Evolutionary conservation across 1,284 basidiomycete species (phyloP).

Genomic region (Leccinum fuscescens): DNA sequence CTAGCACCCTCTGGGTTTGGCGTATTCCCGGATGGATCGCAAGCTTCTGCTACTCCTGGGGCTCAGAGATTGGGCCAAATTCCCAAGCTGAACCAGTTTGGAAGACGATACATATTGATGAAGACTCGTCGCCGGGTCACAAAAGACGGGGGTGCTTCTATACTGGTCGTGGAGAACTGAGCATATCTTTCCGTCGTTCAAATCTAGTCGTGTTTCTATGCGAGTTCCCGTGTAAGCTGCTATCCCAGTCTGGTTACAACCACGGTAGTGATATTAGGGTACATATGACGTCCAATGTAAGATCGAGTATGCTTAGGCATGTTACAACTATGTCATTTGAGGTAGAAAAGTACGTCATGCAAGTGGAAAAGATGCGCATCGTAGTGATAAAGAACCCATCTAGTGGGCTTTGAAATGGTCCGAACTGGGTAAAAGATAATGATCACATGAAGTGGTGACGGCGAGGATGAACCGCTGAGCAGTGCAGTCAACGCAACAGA

Average conservation of each 20-base stretch:
- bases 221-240: not conserved
- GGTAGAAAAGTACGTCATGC: slow-evolving; percentile 15
- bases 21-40: slow-evolving; percentile 34
- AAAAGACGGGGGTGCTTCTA: slow-evolving; percentile 59
- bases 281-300: slow-evolving; percentile 9
- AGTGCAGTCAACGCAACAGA: not conserved
- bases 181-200: not conserved
- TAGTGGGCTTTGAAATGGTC: slow-evolving; percentile 1
- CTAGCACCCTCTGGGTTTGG: slow-evolving; percentile 61
- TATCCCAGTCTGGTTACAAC: slow-evolving; percentile 14
- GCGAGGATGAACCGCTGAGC: not conserved
- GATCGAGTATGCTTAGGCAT: slow-evolving; percentile 17
- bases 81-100: slow-evolving; percentile 40
- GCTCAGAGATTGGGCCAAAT: slow-evolving; percentile 18
- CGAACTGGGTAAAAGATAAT: not conserved
- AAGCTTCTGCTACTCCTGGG: slow-evolving; percentile 7
- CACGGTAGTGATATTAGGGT: slow-evolving; percentile 15
- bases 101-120: slow-evolving; percentile 54
- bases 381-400: slow-evolving; percentile 1
- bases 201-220: not conserved
- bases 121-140: slow-evolving; percentile 62
- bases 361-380: slow-evolving; percentile 14
- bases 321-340: slow-evolving; percentile 9
- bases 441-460: not conserved
- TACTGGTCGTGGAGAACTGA: slow-evolving; percentile 44